A percentile compares a stretch with the other conserved stretches of the same genome.
Evolutionary conservation across 495 filamentous ascomycete genomes (phyloP).

Genomic region (Rusavskia elegans): DNA sequence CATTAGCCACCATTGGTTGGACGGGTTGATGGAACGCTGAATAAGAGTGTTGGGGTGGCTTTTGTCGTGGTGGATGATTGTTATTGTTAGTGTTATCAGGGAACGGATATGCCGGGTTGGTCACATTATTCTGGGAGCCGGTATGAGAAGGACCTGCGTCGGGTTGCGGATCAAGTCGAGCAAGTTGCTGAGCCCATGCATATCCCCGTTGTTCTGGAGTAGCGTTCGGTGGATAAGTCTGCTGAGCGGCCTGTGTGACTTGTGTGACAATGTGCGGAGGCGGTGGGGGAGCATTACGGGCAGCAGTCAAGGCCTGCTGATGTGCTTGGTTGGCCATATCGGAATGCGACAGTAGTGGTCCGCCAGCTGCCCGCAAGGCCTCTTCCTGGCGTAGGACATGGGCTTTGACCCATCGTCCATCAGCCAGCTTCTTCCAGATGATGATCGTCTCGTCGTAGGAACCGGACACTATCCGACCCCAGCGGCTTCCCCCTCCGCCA

Average conservation of each 20-base stretch:
- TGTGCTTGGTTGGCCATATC: neutral
- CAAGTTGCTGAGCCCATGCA: neutral
- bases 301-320: neutral
- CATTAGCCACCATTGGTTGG: neutral
- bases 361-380: slow-evolving; percentile 30
- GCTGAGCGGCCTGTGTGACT: neutral
- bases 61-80: neutral
- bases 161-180: neutral
- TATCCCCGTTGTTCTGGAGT: neutral
- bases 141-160: neutral
- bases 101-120: neutral
- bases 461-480: slow-evolving; percentile 82
- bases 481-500: slow-evolving; percentile 71
- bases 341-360: slow-evolving; percentile 1
- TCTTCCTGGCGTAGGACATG: slow-evolving; percentile 56
- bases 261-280: neutral
- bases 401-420: slow-evolving; percentile 64
- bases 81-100: neutral
- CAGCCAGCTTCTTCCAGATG: slow-evolving; percentile 73
- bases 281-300: neutral
- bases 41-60: neutral
- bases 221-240: neutral
- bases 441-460: slow-evolving; percentile 93
- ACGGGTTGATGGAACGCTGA: neutral
- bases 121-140: neutral